These are phyloP conservation scores for Fomitopsis pinicola DNA, from an alignment of 1,284 basidiomycete species.

Conservation along the genomic window DNA sequence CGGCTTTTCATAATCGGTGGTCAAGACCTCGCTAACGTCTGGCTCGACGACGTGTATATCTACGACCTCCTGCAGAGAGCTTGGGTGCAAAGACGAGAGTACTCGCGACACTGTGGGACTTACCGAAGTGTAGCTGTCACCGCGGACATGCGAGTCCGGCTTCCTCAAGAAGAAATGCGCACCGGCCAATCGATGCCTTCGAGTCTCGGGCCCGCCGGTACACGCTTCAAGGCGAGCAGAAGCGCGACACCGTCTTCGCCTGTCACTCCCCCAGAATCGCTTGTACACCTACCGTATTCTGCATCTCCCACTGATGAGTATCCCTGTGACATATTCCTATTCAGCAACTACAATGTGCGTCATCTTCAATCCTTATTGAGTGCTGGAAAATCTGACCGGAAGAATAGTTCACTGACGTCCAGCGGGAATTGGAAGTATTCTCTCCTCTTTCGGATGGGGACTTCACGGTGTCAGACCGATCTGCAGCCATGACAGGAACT, in stretches of 20 bases:
- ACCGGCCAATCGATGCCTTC: slow-evolving; percentile 32
- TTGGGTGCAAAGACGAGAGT: slow-evolving; percentile 79
- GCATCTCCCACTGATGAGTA: slow-evolving; percentile 64
- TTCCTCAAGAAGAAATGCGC: slow-evolving; percentile 58
- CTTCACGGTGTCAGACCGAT: slow-evolving; percentile 70
- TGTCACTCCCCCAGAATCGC: slow-evolving; percentile 53
- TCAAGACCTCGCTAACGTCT: slow-evolving; percentile 86
- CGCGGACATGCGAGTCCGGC: slow-evolving; percentile 60
- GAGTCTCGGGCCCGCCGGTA: slow-evolving; percentile 49
- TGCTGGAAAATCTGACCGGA: neutral
- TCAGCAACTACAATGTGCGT: slow-evolving; percentile 86
- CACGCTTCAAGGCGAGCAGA: slow-evolving; percentile 50
- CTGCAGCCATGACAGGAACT: slow-evolving; percentile 69
- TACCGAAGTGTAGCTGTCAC: slow-evolving; percentile 88
- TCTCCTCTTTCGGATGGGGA: slow-evolving; percentile 70
- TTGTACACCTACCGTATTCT: slow-evolving; percentile 74
- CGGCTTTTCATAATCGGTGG: slow-evolving; percentile 92
- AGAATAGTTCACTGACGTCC: slow-evolving; percentile 85
- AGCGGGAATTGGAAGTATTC: slow-evolving; percentile 87
- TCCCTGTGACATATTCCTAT: slow-evolving; percentile 76
- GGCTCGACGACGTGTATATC: slow-evolving; percentile 89
- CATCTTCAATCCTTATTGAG: neutral
- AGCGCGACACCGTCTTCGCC: slow-evolving; percentile 31
- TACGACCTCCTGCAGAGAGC: slow-evolving; percentile 70
- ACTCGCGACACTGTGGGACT: slow-evolving; percentile 87